Percentiles rank a stretch among this genome's conserved stretches.
These are phyloP conservation scores for Botrytis deweyae DNA, from an alignment of 2,329 filamentous ascomycete species.

Conservation along the genomic window DNA sequence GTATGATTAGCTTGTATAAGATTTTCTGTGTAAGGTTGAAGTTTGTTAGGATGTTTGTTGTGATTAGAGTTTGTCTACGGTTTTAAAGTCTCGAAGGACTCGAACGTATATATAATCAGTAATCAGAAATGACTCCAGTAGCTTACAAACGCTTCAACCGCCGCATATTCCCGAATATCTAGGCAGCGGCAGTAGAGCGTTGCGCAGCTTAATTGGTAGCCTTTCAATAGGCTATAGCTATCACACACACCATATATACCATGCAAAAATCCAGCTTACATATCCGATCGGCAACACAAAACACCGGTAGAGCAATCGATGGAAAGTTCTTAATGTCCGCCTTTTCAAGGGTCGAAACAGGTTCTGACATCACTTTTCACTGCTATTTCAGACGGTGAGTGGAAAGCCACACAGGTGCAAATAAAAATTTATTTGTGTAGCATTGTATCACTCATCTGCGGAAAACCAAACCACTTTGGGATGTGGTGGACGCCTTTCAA, in stretches of 20 bases:
- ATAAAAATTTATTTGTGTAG: neutral
- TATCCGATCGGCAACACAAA: slow-evolving; percentile 14
- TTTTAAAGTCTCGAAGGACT: neutral
- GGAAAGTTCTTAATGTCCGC: slow-evolving; percentile 13
- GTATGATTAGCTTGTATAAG: neutral
- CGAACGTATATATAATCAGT: slow-evolving; percentile 21
- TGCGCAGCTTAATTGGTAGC: slow-evolving; percentile 4
- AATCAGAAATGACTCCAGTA: slow-evolving; percentile 10
- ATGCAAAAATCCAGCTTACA: slow-evolving; percentile 16
- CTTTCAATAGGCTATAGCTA: slow-evolving; percentile 20
- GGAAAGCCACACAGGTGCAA: neutral
- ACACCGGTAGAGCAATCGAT: slow-evolving; percentile 11
- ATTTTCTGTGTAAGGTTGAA: neutral
- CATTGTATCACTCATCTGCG: neutral
- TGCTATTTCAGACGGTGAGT: slow-evolving; percentile 19
- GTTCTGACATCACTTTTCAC: slow-evolving; percentile 5
- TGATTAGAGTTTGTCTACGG: neutral
- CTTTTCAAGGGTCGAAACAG: slow-evolving; percentile 6
- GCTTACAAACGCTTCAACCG: slow-evolving; percentile 2
- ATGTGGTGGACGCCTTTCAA: slow-evolving; percentile 2
- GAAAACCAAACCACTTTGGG: neutral
- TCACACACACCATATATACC: neutral
- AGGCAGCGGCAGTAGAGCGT: slow-evolving; percentile 3
- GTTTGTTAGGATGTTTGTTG: neutral
- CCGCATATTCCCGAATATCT: slow-evolving; percentile 6